Base-by-base conservation (phyloP, 179 eudicot species). In the Nepenthes alata region DNA sequence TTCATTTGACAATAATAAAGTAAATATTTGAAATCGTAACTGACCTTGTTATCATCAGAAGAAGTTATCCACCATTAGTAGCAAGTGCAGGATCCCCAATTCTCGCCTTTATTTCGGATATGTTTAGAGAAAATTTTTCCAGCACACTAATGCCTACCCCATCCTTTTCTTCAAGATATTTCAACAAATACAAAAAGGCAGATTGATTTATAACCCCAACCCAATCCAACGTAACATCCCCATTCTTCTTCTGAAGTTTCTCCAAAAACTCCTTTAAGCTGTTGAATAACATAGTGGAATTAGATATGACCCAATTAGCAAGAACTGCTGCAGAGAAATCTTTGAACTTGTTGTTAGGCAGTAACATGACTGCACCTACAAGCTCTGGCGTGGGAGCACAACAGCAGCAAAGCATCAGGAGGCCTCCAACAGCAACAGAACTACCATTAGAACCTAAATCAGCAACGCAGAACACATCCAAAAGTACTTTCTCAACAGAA, bases 321-420 rank as follows among this genome's bases (percentile, higher is more conserved):
- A 78, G 67, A 66, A 78, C 63, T 25, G 79, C 61, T 39, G 79
- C 79, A 65, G 76, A 57, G 39, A 72, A 78, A 10, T 67, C 77
- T 7, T 77, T 71, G 65, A 75, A 59, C 44, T 68, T 68, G 34
- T 65, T 14, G 14, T 60, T 56, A 2, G 82, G 79, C 67, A 78
- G 59, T 62, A 75, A 72, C 77, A 78, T 55, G n/a, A 72, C 60
- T 55, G 72, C 72, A 41, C 74, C 75, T 16, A 78, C 79, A 66
- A 75, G 72, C 70, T 72, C 79, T 12, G 77, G 77, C 47, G 82
- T 68, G 25, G 82, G 82, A 59, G 67, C 55, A 66, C 60, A 67
- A 53, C 67, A 55, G 55, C 63, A 55, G 61, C 79, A 72, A 10
- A 75, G 61, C 36, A 36, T 67, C 58, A 66, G 63, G 56, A 75